A percentile compares a stretch with the other conserved stretches of the same genome.
These are phyloP conservation scores for Eugenia klotzschiana DNA, from an alignment of 441 rosid genomes.

Conservation along the genomic window DNA sequence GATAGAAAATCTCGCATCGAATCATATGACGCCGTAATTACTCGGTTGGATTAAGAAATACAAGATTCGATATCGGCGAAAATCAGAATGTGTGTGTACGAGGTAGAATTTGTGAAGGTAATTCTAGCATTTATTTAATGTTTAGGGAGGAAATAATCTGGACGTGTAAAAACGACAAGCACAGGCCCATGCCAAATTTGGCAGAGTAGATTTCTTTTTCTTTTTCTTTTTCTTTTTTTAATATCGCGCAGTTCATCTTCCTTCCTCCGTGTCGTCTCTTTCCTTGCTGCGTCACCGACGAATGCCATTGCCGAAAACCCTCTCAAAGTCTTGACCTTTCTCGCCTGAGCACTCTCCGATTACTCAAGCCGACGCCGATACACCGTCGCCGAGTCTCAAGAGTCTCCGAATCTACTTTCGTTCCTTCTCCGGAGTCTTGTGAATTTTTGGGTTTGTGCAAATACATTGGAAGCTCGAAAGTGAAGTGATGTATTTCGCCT, in stretches of 20 bases:
- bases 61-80: not conserved
- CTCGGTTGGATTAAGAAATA: too few species aligned
- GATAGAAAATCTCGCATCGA: fast-evolving
- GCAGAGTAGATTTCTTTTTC: not conserved
- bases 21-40: fast-evolving
- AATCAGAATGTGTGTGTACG: not conserved
- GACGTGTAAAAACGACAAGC: not conserved
- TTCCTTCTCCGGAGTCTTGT: not conserved
- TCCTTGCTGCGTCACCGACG: not conserved
- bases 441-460: not conserved
- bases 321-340: not conserved
- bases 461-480: not conserved
- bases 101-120: not conserved
- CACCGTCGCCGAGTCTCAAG: not conserved
- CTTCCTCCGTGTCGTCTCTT: not conserved
- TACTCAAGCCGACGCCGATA: not conserved
- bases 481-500: not conserved
- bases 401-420: not conserved
- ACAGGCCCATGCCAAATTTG: not conserved
- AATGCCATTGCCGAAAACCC: not conserved
- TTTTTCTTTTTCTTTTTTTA: too few species aligned
- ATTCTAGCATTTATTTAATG: not conserved
- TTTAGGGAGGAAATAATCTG: not conserved
- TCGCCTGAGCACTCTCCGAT: not conserved
- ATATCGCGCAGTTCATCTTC: not conserved